phyloP scores from a whole-genome alignment of 2,329 filamentous ascomycete genomes.

The Juglanconis juglandina region DNA sequence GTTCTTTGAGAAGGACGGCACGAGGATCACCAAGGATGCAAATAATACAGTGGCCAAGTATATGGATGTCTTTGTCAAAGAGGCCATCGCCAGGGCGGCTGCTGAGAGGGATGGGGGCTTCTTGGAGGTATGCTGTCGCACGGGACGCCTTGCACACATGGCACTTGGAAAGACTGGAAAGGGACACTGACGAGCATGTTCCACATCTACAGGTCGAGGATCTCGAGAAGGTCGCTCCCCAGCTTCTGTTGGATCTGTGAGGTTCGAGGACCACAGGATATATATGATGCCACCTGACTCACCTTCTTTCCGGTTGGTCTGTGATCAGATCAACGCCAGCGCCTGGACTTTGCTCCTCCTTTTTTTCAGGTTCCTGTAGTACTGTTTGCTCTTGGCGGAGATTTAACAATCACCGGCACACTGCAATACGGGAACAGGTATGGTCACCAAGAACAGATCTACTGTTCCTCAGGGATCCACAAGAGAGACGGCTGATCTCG shows the following conservation, averaged over 20 bases:
- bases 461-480: too few relatives aligned
- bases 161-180: slow-evolving; percentile 6
- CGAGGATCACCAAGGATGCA: slow-evolving; percentile 72
- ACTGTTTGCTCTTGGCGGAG: too few relatives aligned
- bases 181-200: slow-evolving; percentile 19
- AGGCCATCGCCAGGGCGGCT: slow-evolving; percentile 77
- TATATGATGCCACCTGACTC: too few relatives aligned
- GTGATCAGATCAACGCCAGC: too few relatives aligned
- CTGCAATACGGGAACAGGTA: too few relatives aligned
- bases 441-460: too few relatives aligned
- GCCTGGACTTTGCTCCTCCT: too few relatives aligned
- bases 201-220: slow-evolving; percentile 66
- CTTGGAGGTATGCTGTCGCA: slow-evolving; percentile 59
- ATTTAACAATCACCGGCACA: too few relatives aligned
- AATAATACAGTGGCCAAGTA: slow-evolving; percentile 78
- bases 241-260: slow-evolving; percentile 82
- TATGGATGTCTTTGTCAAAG: slow-evolving; percentile 84
- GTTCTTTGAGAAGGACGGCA: slow-evolving; percentile 69
- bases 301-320: too few relatives aligned
- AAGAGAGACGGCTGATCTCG: too few relatives aligned
- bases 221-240: slow-evolving; percentile 80
- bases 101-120: slow-evolving; percentile 69
- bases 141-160: too few relatives aligned
- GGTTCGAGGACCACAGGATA: background rate
- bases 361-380: too few relatives aligned